Percentiles rank a stretch among this genome's conserved stretches.
These are phyloP conservation scores for Ophiocordyceps polyrhachis-furcata DNA, from an alignment of 2,329 filamentous ascomycete species.

Conservation along the genomic window DNA sequence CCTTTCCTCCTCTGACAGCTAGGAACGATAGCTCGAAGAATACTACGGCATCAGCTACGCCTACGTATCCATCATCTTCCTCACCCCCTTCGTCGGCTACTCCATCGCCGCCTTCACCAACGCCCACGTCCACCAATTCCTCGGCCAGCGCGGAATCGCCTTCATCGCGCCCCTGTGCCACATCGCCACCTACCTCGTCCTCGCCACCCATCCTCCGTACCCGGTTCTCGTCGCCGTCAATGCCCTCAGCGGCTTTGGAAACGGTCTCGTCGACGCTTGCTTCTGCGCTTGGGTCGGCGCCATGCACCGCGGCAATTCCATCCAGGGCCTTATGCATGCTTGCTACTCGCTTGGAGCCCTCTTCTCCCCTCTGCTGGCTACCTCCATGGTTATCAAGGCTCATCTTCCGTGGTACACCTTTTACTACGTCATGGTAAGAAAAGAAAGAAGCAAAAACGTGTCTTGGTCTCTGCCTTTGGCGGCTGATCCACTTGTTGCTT, in stretches of 20 bases:
- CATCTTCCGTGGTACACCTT: constrained; percentile 45
- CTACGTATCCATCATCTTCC: constrained; percentile 42
- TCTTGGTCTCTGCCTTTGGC: constrained; percentile 1
- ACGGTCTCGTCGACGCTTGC: constrained; percentile 38
- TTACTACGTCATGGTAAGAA: constrained; percentile 51
- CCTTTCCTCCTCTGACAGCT: neutral
- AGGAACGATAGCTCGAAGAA: constrained; percentile 29
- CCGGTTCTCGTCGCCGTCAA: constrained; percentile 44
- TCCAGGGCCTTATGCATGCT: constrained; percentile 46
- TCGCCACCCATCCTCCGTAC: constrained; percentile 44
- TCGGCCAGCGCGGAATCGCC: constrained; percentile 49
- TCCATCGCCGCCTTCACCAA: constrained; percentile 41
- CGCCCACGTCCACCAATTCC: constrained; percentile 36
- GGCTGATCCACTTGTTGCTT: neutral
- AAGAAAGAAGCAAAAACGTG: too few relatives aligned
- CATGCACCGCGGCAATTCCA: constrained; percentile 49
- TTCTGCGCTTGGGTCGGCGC: constrained; percentile 36
- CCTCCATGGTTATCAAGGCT: constrained; percentile 43
- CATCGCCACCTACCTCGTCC: constrained; percentile 39
- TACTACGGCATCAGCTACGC: constrained; percentile 43
- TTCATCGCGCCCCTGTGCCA: constrained; percentile 42
- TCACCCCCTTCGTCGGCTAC: constrained; percentile 46
- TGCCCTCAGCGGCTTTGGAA: constrained; percentile 46
- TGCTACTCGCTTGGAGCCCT: constrained; percentile 49
- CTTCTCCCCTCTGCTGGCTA: constrained; percentile 44